Evolutionary conservation across 495 filamentous ascomycete genomes (phyloP).

Genomic region (Aspergillus nidulans): DNA sequence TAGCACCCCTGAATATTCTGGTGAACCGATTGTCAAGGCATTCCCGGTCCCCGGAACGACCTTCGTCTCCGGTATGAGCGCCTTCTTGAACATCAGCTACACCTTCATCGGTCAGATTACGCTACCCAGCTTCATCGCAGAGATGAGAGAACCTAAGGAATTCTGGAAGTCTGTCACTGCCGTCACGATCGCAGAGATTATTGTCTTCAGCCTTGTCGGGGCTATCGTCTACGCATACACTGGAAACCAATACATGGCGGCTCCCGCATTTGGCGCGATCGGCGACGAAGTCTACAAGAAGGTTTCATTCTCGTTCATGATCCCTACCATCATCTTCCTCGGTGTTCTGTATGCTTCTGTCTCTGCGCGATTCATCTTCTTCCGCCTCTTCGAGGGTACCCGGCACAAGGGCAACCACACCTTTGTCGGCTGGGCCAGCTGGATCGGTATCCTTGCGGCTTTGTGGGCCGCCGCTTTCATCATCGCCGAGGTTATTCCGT

Average conservation of each 20-base stretch:
- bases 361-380: conserved; percentile 81
- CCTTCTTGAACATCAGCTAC: conserved; percentile 86
- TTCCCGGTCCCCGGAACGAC: conserved; percentile 66
- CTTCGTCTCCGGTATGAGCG: conserved; percentile 73
- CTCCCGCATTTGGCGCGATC: conserved; percentile 78
- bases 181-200: conserved; percentile 78
- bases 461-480: conserved; percentile 79
- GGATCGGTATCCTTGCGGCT: conserved; percentile 66
- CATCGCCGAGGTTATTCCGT: conserved; percentile 84
- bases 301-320: conserved; percentile 85
- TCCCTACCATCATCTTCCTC: conserved; percentile 84
- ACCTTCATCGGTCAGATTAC: conserved; percentile 94
- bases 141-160: conserved; percentile 81
- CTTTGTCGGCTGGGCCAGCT: conserved; percentile 72
- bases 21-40: conserved; percentile 58
- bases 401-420: conserved; percentile 75
- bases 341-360: conserved; percentile 86
- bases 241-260: conserved; percentile 75
- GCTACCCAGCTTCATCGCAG: conserved; percentile 83
- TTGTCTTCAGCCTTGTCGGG: conserved; percentile 75
- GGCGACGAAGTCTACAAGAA: conserved; percentile 70
- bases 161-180: conserved; percentile 88
- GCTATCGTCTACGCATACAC: conserved; percentile 74
- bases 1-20: conserved; percentile 30
- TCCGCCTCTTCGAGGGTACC: conserved; percentile 73